Evolutionary conservation across 208 protist species (phyloP), one percentile per base, ranked within the genome.

Genomic region (Crithidia thermophila): DNA sequence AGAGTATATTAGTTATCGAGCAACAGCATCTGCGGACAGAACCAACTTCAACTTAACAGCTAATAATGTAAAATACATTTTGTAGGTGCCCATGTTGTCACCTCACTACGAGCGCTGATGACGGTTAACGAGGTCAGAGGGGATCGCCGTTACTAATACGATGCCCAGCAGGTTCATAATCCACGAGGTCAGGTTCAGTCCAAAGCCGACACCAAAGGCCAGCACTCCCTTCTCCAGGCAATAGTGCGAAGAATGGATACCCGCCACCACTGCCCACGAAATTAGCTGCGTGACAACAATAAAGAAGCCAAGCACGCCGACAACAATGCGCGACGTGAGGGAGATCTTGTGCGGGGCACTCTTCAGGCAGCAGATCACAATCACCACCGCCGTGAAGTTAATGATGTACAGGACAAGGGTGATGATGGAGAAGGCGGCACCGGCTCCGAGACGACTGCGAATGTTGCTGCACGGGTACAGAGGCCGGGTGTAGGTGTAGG

Each of bases 121-220:
- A 0, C 18, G 34, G 9, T 75, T 66, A 27, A 51, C 49, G 13
- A 72, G 8, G 6, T 11, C 14, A 0, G 51, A 62, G 7, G 72
- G 66, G 6, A 68, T 23, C 0, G 80, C 65, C 13, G 67, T 9
- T 14, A 85, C 16, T 4, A 77, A 0, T 6, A 74, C 14, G 13
- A 79, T 43, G 16, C 64, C 64, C 20, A 85, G 30, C 27, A 81
- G 1, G 46, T 82, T 69, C 20, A 88, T 5, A 13, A 80, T 23
- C 86, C 86, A 92, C 28, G 80, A 53, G 6, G 86, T 79, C 37
- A 92, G 8, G 46, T 58, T 76, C 16, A 92, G 58, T 20, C 82
- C 86, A 37, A 92, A 92, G 45, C 77, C 86, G 13, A 82, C 82
- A 33, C 86, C 86, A 70, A 87, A 92, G 34, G 58, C 45, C 21